These are phyloP conservation scores for Candida rishiriensis DNA, from an alignment of 805 yeast genomes.

Conservation along the genomic window DNA sequence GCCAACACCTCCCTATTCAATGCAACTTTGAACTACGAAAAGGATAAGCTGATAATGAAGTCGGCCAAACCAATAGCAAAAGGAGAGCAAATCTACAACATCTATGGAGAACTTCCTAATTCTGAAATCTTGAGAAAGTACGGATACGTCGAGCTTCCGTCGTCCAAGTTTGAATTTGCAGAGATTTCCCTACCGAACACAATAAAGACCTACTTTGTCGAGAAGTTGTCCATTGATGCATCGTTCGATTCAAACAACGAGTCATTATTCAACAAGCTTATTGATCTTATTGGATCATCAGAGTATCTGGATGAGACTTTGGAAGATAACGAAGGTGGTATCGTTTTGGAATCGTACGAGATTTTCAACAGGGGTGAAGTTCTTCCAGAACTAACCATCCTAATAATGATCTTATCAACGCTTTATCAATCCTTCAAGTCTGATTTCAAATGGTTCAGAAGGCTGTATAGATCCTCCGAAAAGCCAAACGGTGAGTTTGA, in stretches of 20 bases:
- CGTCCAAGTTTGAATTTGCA: conserved; percentile 75
- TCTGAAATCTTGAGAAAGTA: conserved; percentile 86
- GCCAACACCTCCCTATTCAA: conserved; percentile 76
- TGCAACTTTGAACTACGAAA: conserved; percentile 59
- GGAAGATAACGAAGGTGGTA: conserved; percentile 30
- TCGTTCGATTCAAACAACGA: conserved; percentile 15
- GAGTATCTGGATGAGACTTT: conserved; percentile 30
- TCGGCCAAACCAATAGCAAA: conserved; percentile 53
- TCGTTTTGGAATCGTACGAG: conserved; percentile 57
- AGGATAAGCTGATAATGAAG: conserved; percentile 59
- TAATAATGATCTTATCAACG: conserved; percentile 49
- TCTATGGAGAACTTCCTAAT: conserved; percentile 88
- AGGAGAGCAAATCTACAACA: conserved; percentile 79
- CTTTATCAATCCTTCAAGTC: conserved; percentile 27
- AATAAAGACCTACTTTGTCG: conserved; percentile 35
- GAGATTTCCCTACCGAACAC: conserved; percentile 50
- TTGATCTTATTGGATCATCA: conserved; percentile 34
- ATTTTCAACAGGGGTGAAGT: conserved; percentile 54
- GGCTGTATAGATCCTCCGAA: conserved; percentile 17
- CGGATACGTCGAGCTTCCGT: conserved; percentile 77
- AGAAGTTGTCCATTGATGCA: conserved; percentile 19
- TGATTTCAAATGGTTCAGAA: conserved; percentile 30
- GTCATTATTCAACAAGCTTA: conserved; percentile 30
- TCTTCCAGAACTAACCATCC: conserved; percentile 50
- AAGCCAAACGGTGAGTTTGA: conserved; percentile 25